These are phyloP conservation scores for Penicillium nucicola DNA, from an alignment of 495 filamentous ascomycete species.

Conservation along the genomic window DNA sequence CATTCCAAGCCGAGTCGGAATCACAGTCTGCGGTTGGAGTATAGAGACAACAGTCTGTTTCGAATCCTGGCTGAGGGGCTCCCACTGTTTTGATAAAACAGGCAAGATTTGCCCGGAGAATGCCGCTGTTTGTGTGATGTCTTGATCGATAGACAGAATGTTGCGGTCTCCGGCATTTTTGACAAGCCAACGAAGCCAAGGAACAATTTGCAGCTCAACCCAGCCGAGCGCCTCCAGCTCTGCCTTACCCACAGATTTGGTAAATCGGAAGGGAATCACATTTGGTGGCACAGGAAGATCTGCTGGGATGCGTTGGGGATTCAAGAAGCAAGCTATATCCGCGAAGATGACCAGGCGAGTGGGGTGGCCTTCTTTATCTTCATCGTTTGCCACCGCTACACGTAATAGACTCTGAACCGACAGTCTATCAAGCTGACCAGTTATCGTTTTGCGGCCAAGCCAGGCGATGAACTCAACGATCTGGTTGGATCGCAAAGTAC, in stretches of 20 bases:
- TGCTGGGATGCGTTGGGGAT: slow-evolving; percentile 68
- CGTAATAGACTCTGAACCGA: slow-evolving; percentile 66
- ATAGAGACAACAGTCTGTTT: slow-evolving; percentile 62
- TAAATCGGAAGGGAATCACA: slow-evolving; percentile 79
- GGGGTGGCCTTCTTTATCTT: slow-evolving; percentile 53
- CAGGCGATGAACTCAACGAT: slow-evolving; percentile 79
- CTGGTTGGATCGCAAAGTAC: slow-evolving; percentile 71
- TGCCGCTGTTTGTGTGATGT: slow-evolving; percentile 64
- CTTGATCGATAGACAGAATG: slow-evolving; percentile 46
- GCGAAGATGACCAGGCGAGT: slow-evolving; percentile 71
- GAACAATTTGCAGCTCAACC: slow-evolving; percentile 73
- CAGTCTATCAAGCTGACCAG: slow-evolving; percentile 62
- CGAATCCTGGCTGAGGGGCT: slow-evolving; percentile 59
- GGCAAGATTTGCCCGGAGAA: slow-evolving; percentile 78
- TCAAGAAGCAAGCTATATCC: slow-evolving; percentile 71
- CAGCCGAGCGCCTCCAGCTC: slow-evolving; percentile 79
- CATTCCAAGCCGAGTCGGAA: slow-evolving; percentile 92
- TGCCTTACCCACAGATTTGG: slow-evolving; percentile 53
- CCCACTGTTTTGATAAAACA: slow-evolving; percentile 86
- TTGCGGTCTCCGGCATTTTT: slow-evolving; percentile 52
- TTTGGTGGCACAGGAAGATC: slow-evolving; percentile 80
- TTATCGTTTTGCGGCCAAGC: slow-evolving; percentile 63
- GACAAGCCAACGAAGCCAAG: slow-evolving; percentile 79
- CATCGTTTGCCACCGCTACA: slow-evolving; percentile 76
- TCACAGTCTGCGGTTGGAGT: slow-evolving; percentile 65